These are phyloP conservation scores for Leptographium wingfieldii DNA, from an alignment of 2,329 filamentous ascomycete genomes.

Conservation along the genomic window DNA sequence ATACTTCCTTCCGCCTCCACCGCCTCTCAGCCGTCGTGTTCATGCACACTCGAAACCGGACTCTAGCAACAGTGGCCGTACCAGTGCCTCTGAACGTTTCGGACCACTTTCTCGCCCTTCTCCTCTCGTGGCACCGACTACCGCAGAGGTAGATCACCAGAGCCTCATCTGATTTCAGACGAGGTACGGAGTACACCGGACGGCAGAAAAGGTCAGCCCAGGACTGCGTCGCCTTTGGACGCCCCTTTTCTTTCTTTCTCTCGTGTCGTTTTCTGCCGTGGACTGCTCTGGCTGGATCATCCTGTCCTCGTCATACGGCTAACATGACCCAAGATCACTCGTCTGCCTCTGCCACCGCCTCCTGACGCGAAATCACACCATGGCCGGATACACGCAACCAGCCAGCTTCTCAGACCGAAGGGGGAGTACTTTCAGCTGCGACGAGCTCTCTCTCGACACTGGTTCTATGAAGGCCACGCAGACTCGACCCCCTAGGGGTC, in stretches of 20 bases:
- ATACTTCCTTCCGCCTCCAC: background rate
- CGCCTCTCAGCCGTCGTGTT: background rate
- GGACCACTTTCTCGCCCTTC: background rate
- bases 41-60: background rate
- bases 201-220: background rate
- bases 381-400: constrained; percentile 34
- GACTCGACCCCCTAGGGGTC: constrained; percentile 38
- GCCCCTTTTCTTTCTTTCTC: background rate
- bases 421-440: constrained; percentile 40
- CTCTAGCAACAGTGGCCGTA: background rate
- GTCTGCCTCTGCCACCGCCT: background rate
- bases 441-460: constrained; percentile 44
- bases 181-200: background rate
- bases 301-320: background rate
- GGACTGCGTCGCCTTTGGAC: background rate
- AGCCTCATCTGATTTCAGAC: background rate
- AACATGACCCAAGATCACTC: background rate
- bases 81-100: background rate
- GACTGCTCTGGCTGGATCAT: too few relatives aligned
- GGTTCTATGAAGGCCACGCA: constrained; percentile 37
- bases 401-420: constrained; percentile 50
- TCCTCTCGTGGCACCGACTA: background rate
- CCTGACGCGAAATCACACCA: constrained; percentile 11
- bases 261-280: too few relatives aligned
- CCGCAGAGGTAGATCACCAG: background rate